Evolutionary conservation across 371 early-diverging fungal genomes (phyloP).

Genomic region (Apophysomyces variabilis): DNA sequence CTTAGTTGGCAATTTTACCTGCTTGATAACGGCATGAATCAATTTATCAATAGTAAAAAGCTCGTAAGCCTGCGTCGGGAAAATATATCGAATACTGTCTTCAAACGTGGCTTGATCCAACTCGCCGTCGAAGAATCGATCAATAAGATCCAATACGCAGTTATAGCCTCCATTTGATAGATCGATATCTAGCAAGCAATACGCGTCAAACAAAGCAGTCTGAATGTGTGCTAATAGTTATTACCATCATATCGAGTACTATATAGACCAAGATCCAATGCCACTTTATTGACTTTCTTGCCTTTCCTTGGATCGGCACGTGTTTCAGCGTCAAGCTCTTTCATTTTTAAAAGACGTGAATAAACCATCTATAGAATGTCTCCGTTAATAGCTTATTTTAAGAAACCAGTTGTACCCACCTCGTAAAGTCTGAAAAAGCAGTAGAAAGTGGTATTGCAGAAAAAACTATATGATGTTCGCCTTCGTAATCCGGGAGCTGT

Average conservation of each 20-base stretch:
- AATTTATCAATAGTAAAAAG: constrained; percentile 91
- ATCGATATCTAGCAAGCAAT: constrained; percentile 46
- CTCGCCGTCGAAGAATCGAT: constrained; percentile 80
- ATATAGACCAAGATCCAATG: constrained; percentile 81
- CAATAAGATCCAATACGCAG: constrained; percentile 76
- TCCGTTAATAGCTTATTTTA: constrained; percentile 8
- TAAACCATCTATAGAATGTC: constrained; percentile 71
- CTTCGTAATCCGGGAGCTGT: constrained; percentile 43
- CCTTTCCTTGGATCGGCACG: constrained; percentile 59
- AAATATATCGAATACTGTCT: constrained; percentile 86
- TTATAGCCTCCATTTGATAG: constrained; percentile 70
- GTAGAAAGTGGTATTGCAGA: constrained; percentile 82
- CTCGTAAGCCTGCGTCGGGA: constrained; percentile 85
- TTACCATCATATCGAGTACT: constrained; percentile 59
- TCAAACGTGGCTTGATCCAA: constrained; percentile 90
- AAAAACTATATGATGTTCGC: constrained; percentile 59
- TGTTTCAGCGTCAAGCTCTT: constrained; percentile 67
- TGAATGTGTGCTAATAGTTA: not conserved
- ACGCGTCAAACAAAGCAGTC: not conserved
- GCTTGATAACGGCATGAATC: constrained; percentile 77
- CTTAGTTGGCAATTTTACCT: constrained; percentile 50
- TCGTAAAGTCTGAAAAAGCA: constrained; percentile 89
- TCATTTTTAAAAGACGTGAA: constrained; percentile 79
- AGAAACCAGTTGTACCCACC: constrained; percentile 41
- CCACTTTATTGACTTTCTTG: constrained; percentile 74